Conservation (phyloP, 1,139 yeast genomes). For the Suhomyces bribrorum region DNA sequence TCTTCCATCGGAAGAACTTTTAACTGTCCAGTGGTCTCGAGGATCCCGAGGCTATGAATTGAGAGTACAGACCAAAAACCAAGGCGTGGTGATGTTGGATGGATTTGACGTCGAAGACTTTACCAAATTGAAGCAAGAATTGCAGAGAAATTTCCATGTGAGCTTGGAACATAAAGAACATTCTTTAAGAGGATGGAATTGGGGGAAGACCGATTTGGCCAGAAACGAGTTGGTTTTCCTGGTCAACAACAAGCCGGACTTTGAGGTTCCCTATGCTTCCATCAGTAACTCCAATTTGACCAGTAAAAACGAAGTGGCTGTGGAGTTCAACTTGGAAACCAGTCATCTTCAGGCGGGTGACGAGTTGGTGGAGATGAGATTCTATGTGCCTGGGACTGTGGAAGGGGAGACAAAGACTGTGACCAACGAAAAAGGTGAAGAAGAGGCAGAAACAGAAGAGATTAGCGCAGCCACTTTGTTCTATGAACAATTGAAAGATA, state of each 20-base stretch:
- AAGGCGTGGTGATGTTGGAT: conserved; percentile 84
- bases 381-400: conserved; percentile 84
- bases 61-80: conserved; percentile 83
- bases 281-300: conserved; percentile 89
- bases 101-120: conserved; percentile 89
- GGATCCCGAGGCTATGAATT: conserved; percentile 91
- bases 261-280: conserved; percentile 82
- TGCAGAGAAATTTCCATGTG: conserved; percentile 73
- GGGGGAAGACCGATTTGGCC: conserved; percentile 95
- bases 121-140: conserved; percentile 75
- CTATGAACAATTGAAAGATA: conserved; percentile 87
- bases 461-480: conserved; percentile 80
- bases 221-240: conserved; percentile 87
- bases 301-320: conserved; percentile 90
- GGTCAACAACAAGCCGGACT: conserved; percentile 84
- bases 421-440: conserved; percentile 37
- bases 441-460: conserved; percentile 45
- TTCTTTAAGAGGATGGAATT: conserved; percentile 96
- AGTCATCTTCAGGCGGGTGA: conserved; percentile 80
- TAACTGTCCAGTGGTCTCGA: conserved; percentile 85
- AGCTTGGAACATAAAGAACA: conserved; percentile 84
- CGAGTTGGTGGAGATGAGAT: conserved; percentile 91
- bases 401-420: conserved; percentile 43
- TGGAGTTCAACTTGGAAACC: conserved; percentile 72
- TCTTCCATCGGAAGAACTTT: conserved; percentile 80